Conservation (phyloP, 768 basidiomycete genomes). For the Trametes villosa region DNA sequence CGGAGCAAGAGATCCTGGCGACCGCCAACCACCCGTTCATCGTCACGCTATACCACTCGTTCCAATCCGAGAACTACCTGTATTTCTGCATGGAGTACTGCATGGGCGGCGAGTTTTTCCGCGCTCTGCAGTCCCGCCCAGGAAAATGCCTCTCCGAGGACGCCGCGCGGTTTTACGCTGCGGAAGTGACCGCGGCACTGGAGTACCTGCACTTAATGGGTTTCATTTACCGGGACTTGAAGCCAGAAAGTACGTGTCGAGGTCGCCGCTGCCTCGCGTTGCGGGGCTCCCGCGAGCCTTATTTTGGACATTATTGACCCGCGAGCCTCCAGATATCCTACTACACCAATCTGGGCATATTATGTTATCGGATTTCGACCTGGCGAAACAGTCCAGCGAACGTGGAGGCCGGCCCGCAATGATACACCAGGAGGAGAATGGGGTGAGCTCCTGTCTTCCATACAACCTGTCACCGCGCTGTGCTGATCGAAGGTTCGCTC, state of each 20-base stretch:
- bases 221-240: constrained; percentile 98
- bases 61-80: constrained; percentile 96
- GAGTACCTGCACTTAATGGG: constrained; percentile 99
- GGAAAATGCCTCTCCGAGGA: constrained; percentile 98
- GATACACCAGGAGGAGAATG: constrained; percentile 87
- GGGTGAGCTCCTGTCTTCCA: constrained; percentile 57
- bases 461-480: constrained; percentile 15
- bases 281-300: constrained; percentile 20
- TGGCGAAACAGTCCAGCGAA: constrained; percentile 93
- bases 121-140: constrained; percentile 92
- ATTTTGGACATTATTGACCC: constrained; percentile 18
- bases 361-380: constrained; percentile 99
- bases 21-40: constrained; percentile 99
- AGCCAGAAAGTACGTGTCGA: constrained; percentile 92
- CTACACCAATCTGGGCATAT: constrained; percentile 98
- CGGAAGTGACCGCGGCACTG: constrained; percentile 95
- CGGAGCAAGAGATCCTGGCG: constrained; percentile 98
- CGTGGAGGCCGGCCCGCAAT: constrained; percentile 85
- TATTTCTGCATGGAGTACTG: constrained; percentile 99
- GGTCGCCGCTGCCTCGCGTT: background rate
- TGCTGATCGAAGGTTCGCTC: constrained; percentile 15
- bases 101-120: constrained; percentile 99
- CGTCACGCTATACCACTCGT: constrained; percentile 98
- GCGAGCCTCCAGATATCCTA: constrained; percentile 75
- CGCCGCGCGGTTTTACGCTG: constrained; percentile 95